Evolutionary conservation across 495 filamentous ascomycete genomes (phyloP).

Genomic region (Penicillium steckii): DNA sequence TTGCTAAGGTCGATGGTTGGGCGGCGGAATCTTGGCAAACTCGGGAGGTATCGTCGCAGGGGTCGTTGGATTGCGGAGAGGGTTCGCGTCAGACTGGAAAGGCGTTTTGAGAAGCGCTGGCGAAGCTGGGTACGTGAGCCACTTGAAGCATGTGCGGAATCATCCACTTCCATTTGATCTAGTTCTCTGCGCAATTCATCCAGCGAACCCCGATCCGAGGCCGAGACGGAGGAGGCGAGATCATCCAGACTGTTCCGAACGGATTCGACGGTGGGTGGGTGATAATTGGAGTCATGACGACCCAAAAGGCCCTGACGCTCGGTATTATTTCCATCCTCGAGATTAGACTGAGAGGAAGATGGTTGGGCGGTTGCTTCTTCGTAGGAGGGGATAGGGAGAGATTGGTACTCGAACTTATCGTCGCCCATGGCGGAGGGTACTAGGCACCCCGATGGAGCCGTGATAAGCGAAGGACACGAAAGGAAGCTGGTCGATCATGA

Average conservation of each 20-base stretch:
- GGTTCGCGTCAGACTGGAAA: conserved; percentile 52
- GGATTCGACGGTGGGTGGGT: conserved; percentile 73
- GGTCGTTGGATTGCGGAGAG: conserved; percentile 56
- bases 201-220: conserved; percentile 44
- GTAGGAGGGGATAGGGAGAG: conserved; percentile 88
- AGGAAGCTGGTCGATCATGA: conserved; percentile 44
- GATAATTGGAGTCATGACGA: conserved; percentile 53
- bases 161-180: conserved; percentile 86
- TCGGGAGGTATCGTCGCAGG: conserved; percentile 50
- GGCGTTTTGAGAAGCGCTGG: conserved; percentile 53
- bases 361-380: conserved; percentile 79
- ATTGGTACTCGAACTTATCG: conserved; percentile 62
- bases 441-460: conserved; percentile 35
- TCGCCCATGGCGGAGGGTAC: conserved; percentile 51
- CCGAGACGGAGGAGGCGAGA: conserved; percentile 41
- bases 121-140: conserved; percentile 37
- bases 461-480: conserved; percentile 30
- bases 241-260: conserved; percentile 61
- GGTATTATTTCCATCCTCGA: conserved; percentile 56
- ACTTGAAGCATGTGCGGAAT: conserved; percentile 52
- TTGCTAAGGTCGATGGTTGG: conserved; percentile 31
- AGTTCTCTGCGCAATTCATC: conserved; percentile 75
- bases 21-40: conserved; percentile 40
- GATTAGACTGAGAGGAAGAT: conserved; percentile 61
- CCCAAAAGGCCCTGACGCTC: conserved; percentile 62